Base-by-base conservation (phyloP, 23 red algal species). In the Gracilaria domingensis region DNA sequence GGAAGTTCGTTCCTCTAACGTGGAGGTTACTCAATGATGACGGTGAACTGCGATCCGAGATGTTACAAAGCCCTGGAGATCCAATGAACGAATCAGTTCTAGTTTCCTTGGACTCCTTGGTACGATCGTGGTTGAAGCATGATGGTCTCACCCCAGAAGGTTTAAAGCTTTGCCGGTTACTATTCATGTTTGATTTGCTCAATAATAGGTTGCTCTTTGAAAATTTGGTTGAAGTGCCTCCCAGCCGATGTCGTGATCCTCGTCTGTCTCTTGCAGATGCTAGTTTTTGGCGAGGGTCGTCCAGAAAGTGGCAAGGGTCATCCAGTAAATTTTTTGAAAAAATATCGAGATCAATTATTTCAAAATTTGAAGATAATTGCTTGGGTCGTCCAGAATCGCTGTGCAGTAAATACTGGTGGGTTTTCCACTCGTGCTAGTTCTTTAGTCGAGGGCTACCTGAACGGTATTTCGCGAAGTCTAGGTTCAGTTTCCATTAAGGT, bases 1-100 rank as follows among this genome's bases (percentile, higher is more conserved):
- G 64, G 25, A 74, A 81, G 23, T 74, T 90, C 13, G 34, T 90
- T 62, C 76, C 86, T 29, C 53, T 66, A 16, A 59, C 74, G 2
- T 62, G 49, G 57, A 90, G 7, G 17, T 24, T 37, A 21, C 55
- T 90, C 25, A 82, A 56, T 9, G 30, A 82, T 59, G 26, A 25
- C 12, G 23, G 20, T 8, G 40, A 62, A 12, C 37, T 81, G 8
- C 29, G n/a, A 1, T 64, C 28, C 1, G 8, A 26, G 35, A 1
- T 34, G 12, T 18, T 26, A 12, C 23, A 64, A 82, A 21, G 32
- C 24, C 4, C 37, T 33, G 54, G 49, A 24, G 49, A 53, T 56
- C 40, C 49, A 18, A 6, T 9, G 38, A 34, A 82, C 0, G 79
- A 47, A 18, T 11, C 39, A 21, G 29, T 75, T 35, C 48, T 87